Evolutionary conservation across 495 filamentous ascomycete genomes (phyloP).

Genomic region (Aspergillus incahuasiensis): DNA sequence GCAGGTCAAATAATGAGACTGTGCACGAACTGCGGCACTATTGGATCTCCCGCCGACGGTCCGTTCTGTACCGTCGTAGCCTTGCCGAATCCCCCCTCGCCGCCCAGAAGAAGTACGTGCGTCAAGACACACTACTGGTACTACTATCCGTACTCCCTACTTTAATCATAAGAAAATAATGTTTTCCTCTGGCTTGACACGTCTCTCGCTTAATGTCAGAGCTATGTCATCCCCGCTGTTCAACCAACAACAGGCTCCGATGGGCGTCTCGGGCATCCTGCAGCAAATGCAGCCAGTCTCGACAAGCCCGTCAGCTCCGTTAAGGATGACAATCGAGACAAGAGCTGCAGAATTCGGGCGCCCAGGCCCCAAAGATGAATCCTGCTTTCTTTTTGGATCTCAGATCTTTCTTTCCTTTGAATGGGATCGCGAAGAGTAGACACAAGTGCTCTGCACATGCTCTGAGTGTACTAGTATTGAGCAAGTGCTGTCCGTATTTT

Average conservation of each 20-base stretch:
- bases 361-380: neutral
- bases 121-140: no score
- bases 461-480: no score
- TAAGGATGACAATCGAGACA: neutral
- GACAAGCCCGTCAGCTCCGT: slow-evolving; percentile 16
- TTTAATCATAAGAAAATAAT: neutral
- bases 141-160: no score
- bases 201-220: neutral
- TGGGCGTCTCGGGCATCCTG: slow-evolving; percentile 17
- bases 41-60: slow-evolving; percentile 18
- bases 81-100: slow-evolving; percentile 9
- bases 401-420: neutral
- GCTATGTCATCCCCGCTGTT: neutral
- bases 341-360: neutral
- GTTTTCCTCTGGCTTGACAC: neutral
- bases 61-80: slow-evolving; percentile 16
- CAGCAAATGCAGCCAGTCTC: slow-evolving; percentile 17
- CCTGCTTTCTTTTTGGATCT: slow-evolving; percentile 2
- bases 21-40: slow-evolving; percentile 7
- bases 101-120: neutral
- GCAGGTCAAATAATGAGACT: slow-evolving; percentile 1
- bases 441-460: neutral
- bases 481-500: neutral
- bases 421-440: neutral
- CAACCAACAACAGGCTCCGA: neutral